A percentile compares a stretch with the other conserved stretches of the same genome.
Evolutionary conservation across 208 protist species (phyloP).

Genomic region (Crithidia expoeki): DNA sequence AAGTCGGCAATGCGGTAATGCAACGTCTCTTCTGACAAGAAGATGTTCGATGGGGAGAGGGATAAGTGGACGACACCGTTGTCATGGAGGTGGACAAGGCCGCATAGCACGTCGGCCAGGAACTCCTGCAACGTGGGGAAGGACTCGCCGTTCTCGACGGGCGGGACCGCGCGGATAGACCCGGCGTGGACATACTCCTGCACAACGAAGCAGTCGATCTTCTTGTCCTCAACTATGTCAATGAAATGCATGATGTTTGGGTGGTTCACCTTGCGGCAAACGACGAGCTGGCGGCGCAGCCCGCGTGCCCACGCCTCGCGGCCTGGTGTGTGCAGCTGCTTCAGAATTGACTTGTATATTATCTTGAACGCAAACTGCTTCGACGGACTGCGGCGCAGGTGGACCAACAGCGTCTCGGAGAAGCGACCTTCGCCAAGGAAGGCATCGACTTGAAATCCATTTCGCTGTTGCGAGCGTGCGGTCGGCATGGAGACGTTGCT

Average conservation of each 20-base stretch:
- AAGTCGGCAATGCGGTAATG: conserved; percentile 74
- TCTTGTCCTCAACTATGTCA: conserved; percentile 76
- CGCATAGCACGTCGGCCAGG: conserved; percentile 67
- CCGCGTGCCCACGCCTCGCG: conserved; percentile 28
- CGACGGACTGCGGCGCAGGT: conserved; percentile 45
- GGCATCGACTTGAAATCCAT: conserved; percentile 58
- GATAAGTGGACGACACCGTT: conserved; percentile 68
- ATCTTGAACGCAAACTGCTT: conserved; percentile 74
- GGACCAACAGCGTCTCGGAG: conserved; percentile 70
- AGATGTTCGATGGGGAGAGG: conserved; percentile 76
- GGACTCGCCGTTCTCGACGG: conserved; percentile 17
- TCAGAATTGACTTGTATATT: conserved; percentile 51
- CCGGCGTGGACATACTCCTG: conserved; percentile 61
- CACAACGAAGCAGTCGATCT: conserved; percentile 65
- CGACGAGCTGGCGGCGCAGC: conserved; percentile 43
- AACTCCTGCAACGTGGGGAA: conserved; percentile 46
- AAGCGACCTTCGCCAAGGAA: conserved; percentile 53
- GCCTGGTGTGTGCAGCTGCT: conserved; percentile 29
- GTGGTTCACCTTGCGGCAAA: conserved; percentile 63
- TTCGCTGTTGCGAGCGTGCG: conserved; percentile 37
- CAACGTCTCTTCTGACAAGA: conserved; percentile 44
- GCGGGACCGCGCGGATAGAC: conserved; percentile 29
- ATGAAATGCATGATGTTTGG: conserved; percentile 64
- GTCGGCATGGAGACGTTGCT: conserved; percentile 26
- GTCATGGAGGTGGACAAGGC: conserved; percentile 67